These are phyloP conservation scores for Phlegmacium glaucopus DNA, from an alignment of 768 basidiomycete species.

Conservation along the genomic window DNA sequence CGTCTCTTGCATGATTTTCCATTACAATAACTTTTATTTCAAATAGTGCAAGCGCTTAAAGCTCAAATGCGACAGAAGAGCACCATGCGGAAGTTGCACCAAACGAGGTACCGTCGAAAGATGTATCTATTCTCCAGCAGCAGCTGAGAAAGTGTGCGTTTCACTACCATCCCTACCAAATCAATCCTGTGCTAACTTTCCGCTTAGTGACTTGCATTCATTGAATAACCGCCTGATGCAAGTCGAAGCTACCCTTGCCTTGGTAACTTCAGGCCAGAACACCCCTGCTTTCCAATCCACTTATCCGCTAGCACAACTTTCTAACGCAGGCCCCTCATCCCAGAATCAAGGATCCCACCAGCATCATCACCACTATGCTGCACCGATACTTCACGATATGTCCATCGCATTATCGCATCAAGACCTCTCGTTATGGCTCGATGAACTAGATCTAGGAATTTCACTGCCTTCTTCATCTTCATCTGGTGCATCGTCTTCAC, in stretches of 20 bases:
- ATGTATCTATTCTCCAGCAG: constrained; percentile 78
- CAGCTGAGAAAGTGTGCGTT: constrained; percentile 76
- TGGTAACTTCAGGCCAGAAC: constrained; percentile 40
- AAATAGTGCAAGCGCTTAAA: constrained; percentile 90
- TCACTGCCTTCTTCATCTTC: background rate
- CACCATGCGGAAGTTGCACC: constrained; percentile 73
- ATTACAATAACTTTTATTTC: constrained; percentile 46
- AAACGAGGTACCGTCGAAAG: constrained; percentile 74
- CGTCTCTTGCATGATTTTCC: background rate
- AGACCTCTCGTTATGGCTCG: constrained; percentile 61
- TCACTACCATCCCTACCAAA: background rate
- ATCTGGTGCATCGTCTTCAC: constrained; percentile 1
- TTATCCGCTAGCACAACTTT: constrained; percentile 29
- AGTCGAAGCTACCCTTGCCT: constrained; percentile 59
- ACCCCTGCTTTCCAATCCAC: constrained; percentile 34
- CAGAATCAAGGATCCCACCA: constrained; percentile 9
- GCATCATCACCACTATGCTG: constrained; percentile 31
- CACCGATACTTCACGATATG: constrained; percentile 26
- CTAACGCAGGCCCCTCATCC: constrained; percentile 11
- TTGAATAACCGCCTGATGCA: constrained; percentile 76
- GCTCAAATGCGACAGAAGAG: constrained; percentile 78
- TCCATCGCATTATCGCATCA: constrained; percentile 53
- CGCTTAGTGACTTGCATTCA: constrained; percentile 64
- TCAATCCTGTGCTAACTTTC: background rate
- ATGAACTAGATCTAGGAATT: constrained; percentile 29